Base-by-base conservation (phyloP, 2,329 filamentous ascomycete species). In the Colletotrichum agaves region DNA sequence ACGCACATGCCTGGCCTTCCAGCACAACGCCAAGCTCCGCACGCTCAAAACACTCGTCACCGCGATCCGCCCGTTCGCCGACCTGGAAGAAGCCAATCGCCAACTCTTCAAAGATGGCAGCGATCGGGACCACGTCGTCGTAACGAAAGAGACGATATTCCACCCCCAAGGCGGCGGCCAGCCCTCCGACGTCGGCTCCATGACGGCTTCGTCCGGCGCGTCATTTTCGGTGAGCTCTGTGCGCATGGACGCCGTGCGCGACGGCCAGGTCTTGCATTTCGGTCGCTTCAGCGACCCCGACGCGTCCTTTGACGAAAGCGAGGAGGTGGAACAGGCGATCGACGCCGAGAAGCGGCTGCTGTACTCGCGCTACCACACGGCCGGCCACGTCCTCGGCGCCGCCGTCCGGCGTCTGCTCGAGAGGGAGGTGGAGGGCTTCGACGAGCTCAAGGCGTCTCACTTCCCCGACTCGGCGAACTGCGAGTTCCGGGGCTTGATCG, bases 81-180 rank as follows among this genome's bases (percentile, higher is more conserved):
- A 78, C 2, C 81, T 91, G 1, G 81, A 86, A 3, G 79, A 84
- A 37, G 76, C 80, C 35, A 86, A 87, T 63, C 83, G 80, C 58
- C 74, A 78, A 6, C 83, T 92, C 10, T 89, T 89, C 80, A 91
- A 91, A 74, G 78, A 85, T 12, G 83, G 79, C 4, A 75, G 75
- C 8, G 81, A 85, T 5, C 75, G 83, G 2, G 83, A 87, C 71
- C 83, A 84, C 72, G 84, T 88, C n/a, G 76, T 92, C 19, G 82
- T 88, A 5, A 91, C 88, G 0, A 80, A 86, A 2, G 78, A 85
- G 52, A 93, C 91, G n/a, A 89, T 93, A 69, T 93, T 93, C 78
- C 89, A 93, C 69, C 88, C 90, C 0, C 91, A 93, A 76, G 91
- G 91, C 19, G 91, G 91, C 67, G 91, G 91, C 7, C 91, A 93